These are phyloP conservation scores for Boletus subparvulus DNA, from an alignment of 768 basidiomycete species.

Conservation along the genomic window DNA sequence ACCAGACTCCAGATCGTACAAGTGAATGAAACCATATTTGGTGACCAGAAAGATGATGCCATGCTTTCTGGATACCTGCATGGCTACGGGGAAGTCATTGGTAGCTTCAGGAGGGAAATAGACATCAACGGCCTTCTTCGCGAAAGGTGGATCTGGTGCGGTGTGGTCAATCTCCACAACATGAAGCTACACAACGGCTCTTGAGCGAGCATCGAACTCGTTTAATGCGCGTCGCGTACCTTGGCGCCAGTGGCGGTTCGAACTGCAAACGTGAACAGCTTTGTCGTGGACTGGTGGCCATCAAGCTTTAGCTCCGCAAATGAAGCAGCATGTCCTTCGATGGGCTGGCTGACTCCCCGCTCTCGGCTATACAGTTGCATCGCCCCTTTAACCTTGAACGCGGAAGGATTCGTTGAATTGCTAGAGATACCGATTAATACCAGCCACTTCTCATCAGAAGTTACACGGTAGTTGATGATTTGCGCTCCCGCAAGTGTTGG, in stretches of 20 bases:
- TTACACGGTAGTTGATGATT: slow-evolving; percentile 97
- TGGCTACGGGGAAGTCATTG: slow-evolving; percentile 98
- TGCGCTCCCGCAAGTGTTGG: slow-evolving; percentile 91
- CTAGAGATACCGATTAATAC: slow-evolving; percentile 94
- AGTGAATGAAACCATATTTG: slow-evolving; percentile 98
- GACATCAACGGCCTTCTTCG: slow-evolving; percentile 97
- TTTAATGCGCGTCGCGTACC: slow-evolving; percentile 46
- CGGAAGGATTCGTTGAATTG: slow-evolving; percentile 87
- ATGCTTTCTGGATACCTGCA: slow-evolving; percentile 97
- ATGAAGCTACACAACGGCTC: slow-evolving; percentile 65
- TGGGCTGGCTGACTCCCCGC: slow-evolving; percentile 92
- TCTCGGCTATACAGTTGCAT: slow-evolving; percentile 97
- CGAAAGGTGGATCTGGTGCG: slow-evolving; percentile 87
- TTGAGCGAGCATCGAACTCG: slow-evolving; percentile 6
- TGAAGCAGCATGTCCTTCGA: slow-evolving; percentile 97
- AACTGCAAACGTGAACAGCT: slow-evolving; percentile 93
- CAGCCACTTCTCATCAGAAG: slow-evolving; percentile 94
- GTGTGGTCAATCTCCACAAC: slow-evolving; percentile 98
- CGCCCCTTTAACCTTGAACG: slow-evolving; percentile 97
- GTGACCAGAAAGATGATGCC: slow-evolving; percentile 97
- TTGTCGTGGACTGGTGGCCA: slow-evolving; percentile 80
- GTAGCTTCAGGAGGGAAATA: slow-evolving; percentile 98
- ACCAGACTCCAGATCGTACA: slow-evolving; percentile 97
- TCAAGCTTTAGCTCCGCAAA: slow-evolving; percentile 93
- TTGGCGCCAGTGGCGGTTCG: slow-evolving; percentile 97